Conservation (phyloP, 2,329 filamentous ascomycete genomes). For the Arthrobotrys pseudoclavata region DNA sequence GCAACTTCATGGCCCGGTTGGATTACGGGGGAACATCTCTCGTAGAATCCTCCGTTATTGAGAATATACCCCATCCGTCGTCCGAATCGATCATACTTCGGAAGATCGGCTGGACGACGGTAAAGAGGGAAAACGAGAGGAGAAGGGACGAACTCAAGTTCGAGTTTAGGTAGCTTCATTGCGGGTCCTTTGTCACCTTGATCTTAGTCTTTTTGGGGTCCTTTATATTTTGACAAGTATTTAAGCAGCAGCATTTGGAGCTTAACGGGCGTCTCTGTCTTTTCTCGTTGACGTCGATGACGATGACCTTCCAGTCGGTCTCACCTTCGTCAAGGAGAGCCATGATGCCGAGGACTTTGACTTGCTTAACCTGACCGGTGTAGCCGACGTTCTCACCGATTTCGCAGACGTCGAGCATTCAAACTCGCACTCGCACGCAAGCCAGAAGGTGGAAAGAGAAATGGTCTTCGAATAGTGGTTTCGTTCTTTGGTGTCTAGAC, state of each 20-base stretch:
- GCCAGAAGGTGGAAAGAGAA: constrained; percentile 9
- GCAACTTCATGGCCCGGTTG: constrained; percentile 35
- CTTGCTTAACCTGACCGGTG: constrained; percentile 97
- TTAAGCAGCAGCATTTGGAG: constrained; percentile 12
- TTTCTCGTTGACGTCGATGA: constrained; percentile 93
- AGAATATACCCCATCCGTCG: constrained; percentile 28
- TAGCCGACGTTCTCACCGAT: constrained; percentile 98
- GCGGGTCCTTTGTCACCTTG: not conserved
- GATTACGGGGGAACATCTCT: constrained; percentile 22
- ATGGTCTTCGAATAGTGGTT: not conserved
- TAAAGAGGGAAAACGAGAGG: not conserved
- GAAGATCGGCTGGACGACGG: constrained; percentile 20
- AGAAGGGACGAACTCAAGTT: constrained; percentile 62
- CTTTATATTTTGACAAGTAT: not conserved
- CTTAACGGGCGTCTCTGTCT: constrained; percentile 6
- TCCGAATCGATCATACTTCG: constrained; percentile 22
- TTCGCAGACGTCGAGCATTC: constrained; percentile 91
- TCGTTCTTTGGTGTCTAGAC: not conserved
- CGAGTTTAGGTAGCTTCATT: constrained; percentile 60
- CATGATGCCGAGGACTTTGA: constrained; percentile 99
- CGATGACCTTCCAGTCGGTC: constrained; percentile 99
- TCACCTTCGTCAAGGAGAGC: constrained; percentile 98
- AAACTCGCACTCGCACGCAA: constrained; percentile 4
- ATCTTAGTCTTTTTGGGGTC: not conserved
- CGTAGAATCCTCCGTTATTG: constrained; percentile 4